phyloP scores from a whole-genome alignment of 2,329 filamentous ascomycete genomes.

The Cordyceps cicadae region DNA sequence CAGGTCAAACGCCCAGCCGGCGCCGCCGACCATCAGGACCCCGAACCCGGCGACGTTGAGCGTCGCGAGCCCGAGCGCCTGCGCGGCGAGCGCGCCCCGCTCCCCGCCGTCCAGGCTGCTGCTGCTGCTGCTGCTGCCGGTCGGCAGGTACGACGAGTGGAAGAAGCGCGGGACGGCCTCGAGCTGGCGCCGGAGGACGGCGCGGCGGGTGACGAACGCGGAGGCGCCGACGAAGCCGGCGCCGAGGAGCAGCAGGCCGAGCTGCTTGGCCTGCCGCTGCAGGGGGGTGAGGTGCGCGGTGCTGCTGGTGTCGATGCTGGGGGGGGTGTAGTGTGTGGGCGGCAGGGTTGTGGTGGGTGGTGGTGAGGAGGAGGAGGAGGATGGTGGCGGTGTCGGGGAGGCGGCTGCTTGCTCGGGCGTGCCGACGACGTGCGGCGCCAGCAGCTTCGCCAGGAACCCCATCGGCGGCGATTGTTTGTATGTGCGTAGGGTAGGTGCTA shows the following conservation, averaged over 20 bases:
- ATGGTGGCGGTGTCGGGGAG: slow-evolving; percentile 4
- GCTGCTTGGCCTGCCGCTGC: slow-evolving; percentile 48
- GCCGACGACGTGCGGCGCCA: slow-evolving; percentile 9
- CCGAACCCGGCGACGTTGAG: slow-evolving; percentile 72
- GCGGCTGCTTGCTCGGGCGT: not conserved
- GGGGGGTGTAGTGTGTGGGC: slow-evolving; percentile 1
- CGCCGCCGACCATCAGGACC: slow-evolving; percentile 65
- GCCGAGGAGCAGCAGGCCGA: slow-evolving; percentile 66
- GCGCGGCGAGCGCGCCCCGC: slow-evolving; percentile 57
- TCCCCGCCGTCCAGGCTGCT: slow-evolving; percentile 24
- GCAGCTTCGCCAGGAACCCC: slow-evolving; percentile 9
- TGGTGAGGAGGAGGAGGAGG: not conserved
- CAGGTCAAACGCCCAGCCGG: slow-evolving; percentile 71
- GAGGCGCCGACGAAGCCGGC: slow-evolving; percentile 68
- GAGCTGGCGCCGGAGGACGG: slow-evolving; percentile 55
- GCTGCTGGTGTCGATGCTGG: slow-evolving; percentile 14
- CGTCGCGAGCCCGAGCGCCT: slow-evolving; percentile 79
- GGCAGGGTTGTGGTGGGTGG: slow-evolving; percentile 13
- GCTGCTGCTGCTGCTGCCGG: too few species aligned
- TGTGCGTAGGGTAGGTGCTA: not conserved
- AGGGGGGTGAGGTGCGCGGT: slow-evolving; percentile 25
- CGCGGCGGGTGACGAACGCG: slow-evolving; percentile 60
- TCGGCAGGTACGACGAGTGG: slow-evolving; percentile 46
- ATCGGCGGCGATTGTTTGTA: not conserved
- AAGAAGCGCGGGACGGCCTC: slow-evolving; percentile 61